Conservation (phyloP, 169 alveolate genomes). For the Fabrea salina region DNA sequence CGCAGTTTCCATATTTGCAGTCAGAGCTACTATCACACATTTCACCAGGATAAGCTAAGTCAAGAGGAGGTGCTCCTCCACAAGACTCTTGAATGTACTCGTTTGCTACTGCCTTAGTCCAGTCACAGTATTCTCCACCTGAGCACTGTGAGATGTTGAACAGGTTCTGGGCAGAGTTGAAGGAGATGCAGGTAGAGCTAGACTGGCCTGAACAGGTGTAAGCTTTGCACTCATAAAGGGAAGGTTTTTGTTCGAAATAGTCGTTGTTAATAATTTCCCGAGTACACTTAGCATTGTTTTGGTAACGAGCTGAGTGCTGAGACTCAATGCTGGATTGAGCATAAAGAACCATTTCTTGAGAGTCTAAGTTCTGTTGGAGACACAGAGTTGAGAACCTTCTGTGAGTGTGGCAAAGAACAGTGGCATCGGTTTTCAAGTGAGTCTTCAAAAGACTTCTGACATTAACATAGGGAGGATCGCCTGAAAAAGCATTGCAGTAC, state of each 20-base stretch:
- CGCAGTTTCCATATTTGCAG: background rate
- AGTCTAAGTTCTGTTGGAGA: background rate
- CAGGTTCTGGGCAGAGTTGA: background rate
- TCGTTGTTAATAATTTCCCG: background rate
- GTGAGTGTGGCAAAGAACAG: background rate
- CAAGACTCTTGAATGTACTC: constrained; percentile 7
- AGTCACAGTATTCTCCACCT: background rate
- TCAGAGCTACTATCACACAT: background rate
- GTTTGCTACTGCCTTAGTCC: constrained; percentile 7
- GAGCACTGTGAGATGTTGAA: background rate
- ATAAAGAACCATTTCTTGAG: background rate
- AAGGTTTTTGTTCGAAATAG: background rate
- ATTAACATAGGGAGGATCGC: background rate
- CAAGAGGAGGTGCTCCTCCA: background rate
- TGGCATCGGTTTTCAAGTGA: background rate
- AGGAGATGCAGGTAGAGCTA: background rate
- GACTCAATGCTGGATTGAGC: background rate
- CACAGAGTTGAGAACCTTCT: background rate
- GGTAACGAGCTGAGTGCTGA: constrained; percentile 5
- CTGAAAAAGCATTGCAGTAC: background rate
- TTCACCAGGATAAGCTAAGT: background rate
- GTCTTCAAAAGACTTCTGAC: background rate
- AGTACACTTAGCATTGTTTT: constrained; percentile 1
- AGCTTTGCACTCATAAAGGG: background rate
- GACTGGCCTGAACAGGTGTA: background rate